A percentile compares a stretch with the other conserved stretches of the same genome.
Evolutionary conservation across 129 eudicot genomes (phyloP).

Genomic region (Apium graveolens): DNA sequence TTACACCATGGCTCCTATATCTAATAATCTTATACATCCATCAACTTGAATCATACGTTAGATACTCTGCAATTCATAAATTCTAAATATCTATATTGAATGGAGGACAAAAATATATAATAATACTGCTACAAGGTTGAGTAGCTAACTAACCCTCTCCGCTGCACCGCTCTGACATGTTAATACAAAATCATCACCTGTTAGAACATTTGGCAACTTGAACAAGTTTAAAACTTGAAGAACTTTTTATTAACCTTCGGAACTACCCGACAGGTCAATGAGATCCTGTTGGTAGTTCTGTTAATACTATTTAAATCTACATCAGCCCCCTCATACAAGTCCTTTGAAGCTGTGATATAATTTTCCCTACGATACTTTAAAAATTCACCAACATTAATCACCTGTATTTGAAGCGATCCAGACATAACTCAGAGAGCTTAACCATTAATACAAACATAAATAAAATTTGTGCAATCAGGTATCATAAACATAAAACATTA

Average conservation of each 20-base stretch:
- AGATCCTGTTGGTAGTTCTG: constrained; percentile 54
- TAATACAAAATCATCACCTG: background rate
- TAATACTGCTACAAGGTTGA: background rate
- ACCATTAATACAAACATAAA: background rate
- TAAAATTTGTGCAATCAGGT: background rate
- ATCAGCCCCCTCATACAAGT: constrained; percentile 4
- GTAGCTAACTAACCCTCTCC: background rate
- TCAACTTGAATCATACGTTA: too few relatives aligned
- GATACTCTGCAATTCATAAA: too few relatives aligned
- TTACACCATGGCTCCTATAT: too few relatives aligned
- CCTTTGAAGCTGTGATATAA: constrained; percentile 8
- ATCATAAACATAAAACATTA: background rate
- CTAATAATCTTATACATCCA: too few relatives aligned
- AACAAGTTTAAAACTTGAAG: constrained; percentile 39
- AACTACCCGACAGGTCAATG: constrained; percentile 82
- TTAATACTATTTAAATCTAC: constrained; percentile 31
- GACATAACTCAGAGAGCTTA: background rate
- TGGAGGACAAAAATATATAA: too few relatives aligned
- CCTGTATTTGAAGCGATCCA: constrained; percentile 33
- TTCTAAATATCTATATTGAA: too few relatives aligned
- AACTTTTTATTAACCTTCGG: constrained; percentile 57
- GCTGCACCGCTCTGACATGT: background rate
- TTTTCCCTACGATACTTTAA: constrained; percentile 8
- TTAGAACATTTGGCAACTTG: background rate
- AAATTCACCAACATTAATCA: constrained; percentile 40